phyloP scores from a whole-genome alignment of 208 protist species.

The Crithidia fasciculata region DNA sequence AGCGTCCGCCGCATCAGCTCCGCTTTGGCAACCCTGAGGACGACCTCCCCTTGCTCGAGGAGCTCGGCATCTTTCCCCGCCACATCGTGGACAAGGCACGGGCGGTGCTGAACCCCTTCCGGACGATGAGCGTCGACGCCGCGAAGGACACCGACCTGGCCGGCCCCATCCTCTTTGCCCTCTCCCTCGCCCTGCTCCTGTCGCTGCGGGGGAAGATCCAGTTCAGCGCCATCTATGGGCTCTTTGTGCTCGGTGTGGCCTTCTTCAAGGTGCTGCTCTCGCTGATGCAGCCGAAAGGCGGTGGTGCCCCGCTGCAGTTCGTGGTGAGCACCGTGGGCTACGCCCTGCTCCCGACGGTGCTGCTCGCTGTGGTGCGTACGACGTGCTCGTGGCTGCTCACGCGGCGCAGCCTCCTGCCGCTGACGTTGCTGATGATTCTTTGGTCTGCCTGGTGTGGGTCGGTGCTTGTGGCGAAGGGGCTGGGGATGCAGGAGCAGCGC shows the following conservation, averaged over 20 bases:
- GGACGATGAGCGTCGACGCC: slow-evolving; percentile 27
- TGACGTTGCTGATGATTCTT: slow-evolving; percentile 54
- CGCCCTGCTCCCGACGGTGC: slow-evolving; percentile 74
- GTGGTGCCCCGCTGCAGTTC: slow-evolving; percentile 63
- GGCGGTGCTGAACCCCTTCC: slow-evolving; percentile 78
- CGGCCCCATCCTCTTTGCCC: slow-evolving; percentile 75
- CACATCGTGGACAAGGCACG: slow-evolving; percentile 65
- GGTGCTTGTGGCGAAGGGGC: slow-evolving; percentile 59
- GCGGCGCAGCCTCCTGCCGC: slow-evolving; percentile 34
- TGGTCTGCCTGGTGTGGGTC: slow-evolving; percentile 89
- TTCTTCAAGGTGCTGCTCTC: slow-evolving; percentile 80
- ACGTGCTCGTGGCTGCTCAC: slow-evolving; percentile 48
- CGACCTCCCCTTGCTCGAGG: slow-evolving; percentile 82
- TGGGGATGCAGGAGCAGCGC: slow-evolving; percentile 65
- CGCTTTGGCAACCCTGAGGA: slow-evolving; percentile 86
- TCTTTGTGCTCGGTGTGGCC: slow-evolving; percentile 68
- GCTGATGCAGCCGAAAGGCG: slow-evolving; percentile 58
- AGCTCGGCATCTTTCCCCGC: slow-evolving; percentile 73
- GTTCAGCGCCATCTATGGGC: slow-evolving; percentile 86
- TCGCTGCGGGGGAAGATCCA: slow-evolving; percentile 80
- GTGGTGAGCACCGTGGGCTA: slow-evolving; percentile 83
- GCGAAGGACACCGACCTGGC: slow-evolving; percentile 76
- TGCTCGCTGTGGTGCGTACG: slow-evolving; percentile 60
- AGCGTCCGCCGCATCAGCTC: slow-evolving; percentile 56
- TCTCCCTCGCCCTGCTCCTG: slow-evolving; percentile 70